Percentiles rank a stretch among this genome's conserved stretches.
phyloP scores from a whole-genome alignment of 2,329 filamentous ascomycete genomes.

The Phyllosticta citrichinensis region DNA sequence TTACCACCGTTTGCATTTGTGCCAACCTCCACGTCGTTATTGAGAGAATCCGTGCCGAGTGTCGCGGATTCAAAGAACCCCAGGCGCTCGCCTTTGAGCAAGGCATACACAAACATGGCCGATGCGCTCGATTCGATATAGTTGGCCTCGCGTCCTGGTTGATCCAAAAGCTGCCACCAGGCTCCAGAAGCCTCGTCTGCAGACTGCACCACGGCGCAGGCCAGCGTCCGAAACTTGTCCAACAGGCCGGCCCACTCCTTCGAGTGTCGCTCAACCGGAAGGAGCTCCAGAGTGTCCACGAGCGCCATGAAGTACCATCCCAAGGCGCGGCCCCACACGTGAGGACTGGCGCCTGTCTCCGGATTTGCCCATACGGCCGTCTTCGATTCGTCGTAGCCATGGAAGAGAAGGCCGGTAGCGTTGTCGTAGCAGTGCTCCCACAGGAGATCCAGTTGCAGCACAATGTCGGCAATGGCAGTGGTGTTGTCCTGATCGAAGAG shows the following conservation, averaged over 20 bases:
- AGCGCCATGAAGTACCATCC: constrained; percentile 31
- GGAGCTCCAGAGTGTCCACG: constrained; percentile 39
- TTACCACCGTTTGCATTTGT: no score
- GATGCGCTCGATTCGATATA: constrained; percentile 51
- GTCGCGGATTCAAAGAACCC: constrained; percentile 16
- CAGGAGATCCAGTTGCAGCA: constrained; percentile 26
- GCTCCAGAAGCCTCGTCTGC: constrained; percentile 36
- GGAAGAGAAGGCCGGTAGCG: constrained; percentile 23
- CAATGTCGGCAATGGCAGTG: constrained; percentile 31
- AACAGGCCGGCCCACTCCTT: constrained; percentile 16
- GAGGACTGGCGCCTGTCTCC: constrained; percentile 24
- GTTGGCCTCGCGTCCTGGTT: constrained; percentile 39
- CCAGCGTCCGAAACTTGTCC: constrained; percentile 30
- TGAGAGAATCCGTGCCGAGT: background rate
- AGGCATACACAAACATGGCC: constrained; percentile 37
- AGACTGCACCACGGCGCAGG: constrained; percentile 31
- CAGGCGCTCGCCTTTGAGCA: constrained; percentile 24
- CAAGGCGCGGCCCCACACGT: constrained; percentile 28
- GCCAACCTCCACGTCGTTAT: background rate
- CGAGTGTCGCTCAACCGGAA: constrained; percentile 23
- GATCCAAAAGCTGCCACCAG: constrained; percentile 50
- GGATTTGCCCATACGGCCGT: constrained; percentile 27
- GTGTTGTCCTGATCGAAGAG: constrained; percentile 28
- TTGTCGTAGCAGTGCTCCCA: constrained; percentile 24
- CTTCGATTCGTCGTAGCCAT: constrained; percentile 27